Conservation (phyloP, 805 yeast genomes). For the Lachancea quebecensis region DNA sequence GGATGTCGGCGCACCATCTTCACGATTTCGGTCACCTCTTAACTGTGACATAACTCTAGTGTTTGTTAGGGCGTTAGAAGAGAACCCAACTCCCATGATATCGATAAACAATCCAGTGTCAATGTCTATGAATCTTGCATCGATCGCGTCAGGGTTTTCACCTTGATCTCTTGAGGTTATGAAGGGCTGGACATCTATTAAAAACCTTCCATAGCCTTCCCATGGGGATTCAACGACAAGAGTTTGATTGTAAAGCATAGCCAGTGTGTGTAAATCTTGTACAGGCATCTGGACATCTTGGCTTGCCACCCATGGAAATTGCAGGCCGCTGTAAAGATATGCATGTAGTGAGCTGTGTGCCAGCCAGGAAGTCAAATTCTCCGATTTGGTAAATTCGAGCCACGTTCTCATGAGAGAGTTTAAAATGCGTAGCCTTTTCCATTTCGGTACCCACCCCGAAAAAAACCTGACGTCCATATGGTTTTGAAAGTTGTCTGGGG, state of each 20-base stretch:
- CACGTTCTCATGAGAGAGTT: conserved; percentile 49
- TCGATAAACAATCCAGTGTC: conserved; percentile 55
- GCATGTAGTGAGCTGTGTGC: conserved; percentile 60
- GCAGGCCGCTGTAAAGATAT: conserved; percentile 54
- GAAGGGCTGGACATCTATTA: conserved; percentile 37
- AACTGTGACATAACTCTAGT: not conserved
- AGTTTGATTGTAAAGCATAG: conserved; percentile 39
- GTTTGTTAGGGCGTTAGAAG: not conserved
- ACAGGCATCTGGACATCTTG: conserved; percentile 49
- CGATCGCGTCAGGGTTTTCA: conserved; percentile 39
- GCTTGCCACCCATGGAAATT: conserved; percentile 57
- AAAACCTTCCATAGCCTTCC: conserved; percentile 35
- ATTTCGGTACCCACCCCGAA: not conserved
- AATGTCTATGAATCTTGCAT: conserved; percentile 54
- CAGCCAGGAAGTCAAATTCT: conserved; percentile 46
- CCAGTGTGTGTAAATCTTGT: conserved; percentile 35
- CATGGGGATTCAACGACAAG: conserved; percentile 22
- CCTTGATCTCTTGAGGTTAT: conserved; percentile 41
- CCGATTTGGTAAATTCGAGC: conserved; percentile 42
- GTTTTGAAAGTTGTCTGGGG: not conserved
- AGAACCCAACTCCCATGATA: conserved; percentile 43
- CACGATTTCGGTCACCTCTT: not conserved
- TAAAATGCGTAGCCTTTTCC: conserved; percentile 28
- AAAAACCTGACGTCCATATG: conserved; percentile 5
- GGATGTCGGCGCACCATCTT: not conserved